Evolutionary conservation across 179 eudicot species (phyloP).

Genomic region (Gypsophila paniculata): DNA sequence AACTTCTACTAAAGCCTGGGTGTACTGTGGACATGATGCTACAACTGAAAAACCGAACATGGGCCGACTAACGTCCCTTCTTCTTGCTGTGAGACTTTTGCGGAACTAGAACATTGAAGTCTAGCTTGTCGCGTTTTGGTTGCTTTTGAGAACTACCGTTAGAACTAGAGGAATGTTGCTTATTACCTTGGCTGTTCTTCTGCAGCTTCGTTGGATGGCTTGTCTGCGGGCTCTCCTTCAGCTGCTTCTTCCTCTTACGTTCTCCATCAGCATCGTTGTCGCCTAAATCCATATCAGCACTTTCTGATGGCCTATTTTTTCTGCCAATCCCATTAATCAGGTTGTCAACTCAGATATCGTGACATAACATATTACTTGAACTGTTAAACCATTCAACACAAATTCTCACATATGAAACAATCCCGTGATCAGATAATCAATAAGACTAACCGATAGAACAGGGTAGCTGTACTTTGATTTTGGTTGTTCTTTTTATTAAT

Average conservation of each 20-base stretch:
- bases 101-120: conserved; percentile 68
- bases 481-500: too few species aligned
- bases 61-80: conserved; percentile 24
- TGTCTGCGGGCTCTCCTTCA: conserved; percentile 34
- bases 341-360: neutral
- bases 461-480: neutral
- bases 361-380: neutral
- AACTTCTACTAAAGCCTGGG: neutral
- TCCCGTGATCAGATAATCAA: too few species aligned
- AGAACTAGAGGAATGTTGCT: conserved; percentile 34
- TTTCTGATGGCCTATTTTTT: conserved; percentile 34
- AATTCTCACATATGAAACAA: too few species aligned
- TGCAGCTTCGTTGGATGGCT: conserved; percentile 35
- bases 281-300: conserved; percentile 26
- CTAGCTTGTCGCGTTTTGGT: conserved; percentile 56
- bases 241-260: conserved; percentile 66
- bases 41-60: conserved; percentile 6
- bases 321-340: conserved; percentile 30
- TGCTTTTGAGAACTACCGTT: conserved; percentile 42
- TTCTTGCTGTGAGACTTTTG: conserved; percentile 50
- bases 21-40: conserved; percentile 12
- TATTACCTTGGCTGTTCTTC: conserved; percentile 39
- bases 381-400: too few species aligned
- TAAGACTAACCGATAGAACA: too few species aligned
- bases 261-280: conserved; percentile 36